phyloP scores from a whole-genome alignment of 495 filamentous ascomycete species.

The Xylaria flabelliformis region DNA sequence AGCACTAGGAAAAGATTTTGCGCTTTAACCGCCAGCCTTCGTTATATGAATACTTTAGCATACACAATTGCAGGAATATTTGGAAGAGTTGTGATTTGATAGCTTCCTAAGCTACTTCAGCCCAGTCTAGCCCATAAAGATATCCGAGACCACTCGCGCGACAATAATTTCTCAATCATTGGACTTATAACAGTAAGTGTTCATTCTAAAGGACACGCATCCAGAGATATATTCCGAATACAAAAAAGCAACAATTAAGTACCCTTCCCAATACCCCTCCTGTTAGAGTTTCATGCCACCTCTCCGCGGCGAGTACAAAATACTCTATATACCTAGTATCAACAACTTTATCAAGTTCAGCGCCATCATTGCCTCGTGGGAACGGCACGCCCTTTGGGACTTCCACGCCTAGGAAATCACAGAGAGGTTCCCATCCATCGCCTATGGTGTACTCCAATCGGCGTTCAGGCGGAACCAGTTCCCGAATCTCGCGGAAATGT shows the following conservation, averaged over 20 bases:
- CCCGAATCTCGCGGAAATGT: slow-evolving; percentile 29
- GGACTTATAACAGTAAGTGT: background rate
- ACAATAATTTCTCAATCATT: background rate
- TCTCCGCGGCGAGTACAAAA: background rate
- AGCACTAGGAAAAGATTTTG: background rate
- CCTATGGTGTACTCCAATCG: slow-evolving; percentile 52
- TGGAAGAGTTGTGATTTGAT: background rate
- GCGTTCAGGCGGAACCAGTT: slow-evolving; percentile 41
- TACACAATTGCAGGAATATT: background rate
- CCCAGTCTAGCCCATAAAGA: background rate
- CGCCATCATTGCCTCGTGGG: slow-evolving; percentile 26
- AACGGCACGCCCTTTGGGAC: slow-evolving; percentile 32
- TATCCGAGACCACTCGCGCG: background rate
- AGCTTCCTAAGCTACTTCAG: background rate
- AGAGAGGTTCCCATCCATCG: slow-evolving; percentile 57
- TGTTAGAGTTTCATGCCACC: background rate
- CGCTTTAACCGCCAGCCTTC: background rate
- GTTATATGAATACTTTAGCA: background rate
- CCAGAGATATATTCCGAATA: slow-evolving; percentile 12
- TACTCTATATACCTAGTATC: background rate
- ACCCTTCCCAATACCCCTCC: background rate
- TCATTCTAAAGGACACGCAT: background rate
- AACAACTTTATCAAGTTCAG: slow-evolving; percentile 4
- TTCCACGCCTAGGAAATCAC: slow-evolving; percentile 44
- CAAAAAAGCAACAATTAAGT: background rate